Evolutionary conservation across 192 early-diverging fungal genomes (phyloP), one percentile per base, ranked within the genome.

Genomic region (Umbelopsis sp.): DNA sequence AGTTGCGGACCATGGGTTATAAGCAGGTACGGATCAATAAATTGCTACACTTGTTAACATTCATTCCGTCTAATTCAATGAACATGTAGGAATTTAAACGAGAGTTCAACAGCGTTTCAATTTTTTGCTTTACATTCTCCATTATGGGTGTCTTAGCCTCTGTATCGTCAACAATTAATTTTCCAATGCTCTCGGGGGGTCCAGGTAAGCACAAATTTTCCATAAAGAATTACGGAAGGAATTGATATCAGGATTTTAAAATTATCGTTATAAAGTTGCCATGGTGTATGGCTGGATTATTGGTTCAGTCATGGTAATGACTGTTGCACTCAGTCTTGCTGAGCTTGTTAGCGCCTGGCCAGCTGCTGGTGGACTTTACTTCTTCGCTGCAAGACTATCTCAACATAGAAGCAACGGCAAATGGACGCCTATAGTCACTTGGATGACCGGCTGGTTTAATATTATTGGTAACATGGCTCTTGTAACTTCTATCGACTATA

Each of bases 231-330:
- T 34, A 62, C 31, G 34, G 14, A 11, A 32, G 3, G 4, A 32
- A 3, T 29, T 26, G 1, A 14, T 11, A 31, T 24, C 5, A 62
- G 3, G 10, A 14, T 31, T 20, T 17, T 20, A 32, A 34, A 2
- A n/a, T 34, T 34, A 36, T 20, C 10, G 20, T 62, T 34, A 20
- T 31, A 25, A 22, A 62, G 56, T 62, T 20, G 26, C 77, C 20
- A 81, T 81, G 68, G 77, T 81, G 6, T 81, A 76, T 70, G 80
- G 80, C 41, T 82, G 80, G 80, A 72, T 82, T 22, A 68, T 78
- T 66, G 80, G 77, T 2, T 78, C 80, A 7, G 24, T 59, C 32
- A 77, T 82, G 75, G 75, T 74, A 17, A 73, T 77, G 70, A 69
- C 65, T 43, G 76, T 82, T 3, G 80, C 76, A 0, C 73, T 74